Evolutionary conservation across 768 basidiomycete genomes (phyloP), one percentile per base, ranked within the genome.

Genomic region (Termitomyces eurrhizus): DNA sequence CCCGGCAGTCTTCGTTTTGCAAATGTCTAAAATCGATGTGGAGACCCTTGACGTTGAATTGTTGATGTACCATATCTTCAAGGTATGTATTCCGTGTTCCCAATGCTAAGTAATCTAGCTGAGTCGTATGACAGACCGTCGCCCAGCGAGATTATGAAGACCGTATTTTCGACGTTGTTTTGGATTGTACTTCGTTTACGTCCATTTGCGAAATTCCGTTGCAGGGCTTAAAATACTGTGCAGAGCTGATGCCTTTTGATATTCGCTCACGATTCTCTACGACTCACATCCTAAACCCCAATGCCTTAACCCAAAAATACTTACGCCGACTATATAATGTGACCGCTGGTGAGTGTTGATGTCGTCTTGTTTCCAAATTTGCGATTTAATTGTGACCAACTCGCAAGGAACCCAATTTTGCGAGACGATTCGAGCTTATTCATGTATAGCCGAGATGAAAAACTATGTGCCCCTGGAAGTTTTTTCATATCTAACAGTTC

Each of bases 181-280:
- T 94, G 36, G 93, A 95, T 65, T 93, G 88, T 73, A 93, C 92
- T 39, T 82, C 81, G 9, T 93, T 94, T 69, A 80, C 85, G 3
- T 78, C 87, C 2, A 80, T 81, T 11, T 90, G 91, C 0, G 90
- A 93, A 72, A 77, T 93, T 8, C 93, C 93, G 0, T 75, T 90
- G 9, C 88, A 90, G 62, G 92, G 89, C 89, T 69, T 93, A 50
- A 91, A 89, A 71, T 88, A 85, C 57, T 87, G 89, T 61, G 81
- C 86, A 13, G 90, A 93, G 68, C 75, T 91, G 21, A 83, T 90
- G 57, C 91, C 93, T 7, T 69, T 72, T 29, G 90, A 93, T 61
- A 81, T 92, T 57, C 81, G 87, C 45, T 69, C 72, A 35, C 83
- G 84, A n/a, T 86, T 91, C 67, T 64, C 71, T 37, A 82, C 73